A percentile compares a stretch with the other conserved stretches of the same genome.
phyloP scores from a whole-genome alignment of 73 alveolate species.

The Symbiodinium pilosum region DNA sequence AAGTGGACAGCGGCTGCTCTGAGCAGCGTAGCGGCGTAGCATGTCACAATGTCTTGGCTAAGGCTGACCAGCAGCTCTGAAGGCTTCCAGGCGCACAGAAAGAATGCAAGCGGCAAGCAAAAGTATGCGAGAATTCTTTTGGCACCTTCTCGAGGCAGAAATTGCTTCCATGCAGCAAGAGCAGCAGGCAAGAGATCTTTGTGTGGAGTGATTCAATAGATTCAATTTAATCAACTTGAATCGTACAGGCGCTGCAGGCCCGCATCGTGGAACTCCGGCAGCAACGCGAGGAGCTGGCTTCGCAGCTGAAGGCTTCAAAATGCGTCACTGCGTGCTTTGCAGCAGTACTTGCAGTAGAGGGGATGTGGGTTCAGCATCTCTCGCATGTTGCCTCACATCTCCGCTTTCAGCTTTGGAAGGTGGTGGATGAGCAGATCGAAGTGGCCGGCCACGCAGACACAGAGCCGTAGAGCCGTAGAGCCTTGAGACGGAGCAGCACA shows the following conservation, averaged over 20 bases:
- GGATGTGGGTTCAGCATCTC: too few species aligned
- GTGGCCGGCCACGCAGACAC: background rate
- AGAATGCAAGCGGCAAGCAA: background rate
- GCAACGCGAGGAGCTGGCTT: slow-evolving; percentile 27
- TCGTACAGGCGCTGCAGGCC: slow-evolving; percentile 34
- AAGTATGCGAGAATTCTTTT: background rate
- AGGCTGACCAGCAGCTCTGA: slow-evolving; percentile 81
- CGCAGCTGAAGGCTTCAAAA: slow-evolving; percentile 41
- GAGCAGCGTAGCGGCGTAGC: background rate
- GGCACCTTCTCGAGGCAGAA: slow-evolving; percentile 26
- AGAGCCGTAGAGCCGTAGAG: too few species aligned
- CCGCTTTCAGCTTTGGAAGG: background rate
- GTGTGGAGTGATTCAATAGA: background rate
- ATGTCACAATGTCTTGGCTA: background rate
- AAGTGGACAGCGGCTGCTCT: background rate
- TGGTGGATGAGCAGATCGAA: slow-evolving; percentile 4
- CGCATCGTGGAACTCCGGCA: slow-evolving; percentile 21
- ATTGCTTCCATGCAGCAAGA: slow-evolving; percentile 88
- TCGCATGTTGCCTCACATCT: too few species aligned
- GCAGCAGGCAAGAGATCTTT: slow-evolving; percentile 42
- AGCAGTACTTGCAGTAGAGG: too few species aligned
- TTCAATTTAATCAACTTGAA: background rate
- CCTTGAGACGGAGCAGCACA: too few species aligned
- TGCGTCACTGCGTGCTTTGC: too few species aligned
- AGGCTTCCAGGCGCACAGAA: slow-evolving; percentile 48